These are phyloP conservation scores for Hypomyces perniciosus DNA, from an alignment of 2,329 filamentous ascomycete species.

Conservation along the genomic window DNA sequence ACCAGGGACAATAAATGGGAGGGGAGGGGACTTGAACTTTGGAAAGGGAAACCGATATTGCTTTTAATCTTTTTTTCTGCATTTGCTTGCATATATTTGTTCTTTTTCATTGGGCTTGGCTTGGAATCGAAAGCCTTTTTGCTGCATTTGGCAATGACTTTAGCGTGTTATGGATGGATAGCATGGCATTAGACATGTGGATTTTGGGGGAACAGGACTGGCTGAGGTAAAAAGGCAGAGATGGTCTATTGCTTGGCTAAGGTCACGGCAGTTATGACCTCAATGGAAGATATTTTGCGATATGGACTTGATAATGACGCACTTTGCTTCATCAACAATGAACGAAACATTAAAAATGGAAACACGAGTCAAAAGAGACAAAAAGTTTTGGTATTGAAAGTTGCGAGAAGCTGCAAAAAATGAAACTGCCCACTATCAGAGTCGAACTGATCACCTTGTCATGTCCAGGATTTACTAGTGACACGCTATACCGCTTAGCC, in stretches of 20 bases:
- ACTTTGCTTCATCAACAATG: no score
- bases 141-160: neutral
- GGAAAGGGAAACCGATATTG: no score
- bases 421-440: conserved; percentile 12
- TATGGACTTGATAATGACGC: neutral
- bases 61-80: neutral
- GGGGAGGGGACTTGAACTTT: neutral
- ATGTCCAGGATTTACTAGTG: conserved; percentile 11
- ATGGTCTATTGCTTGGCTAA: no score
- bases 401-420: neutral
- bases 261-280: no score
- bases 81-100: neutral
- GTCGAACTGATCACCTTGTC: conserved; percentile 15
- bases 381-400: neutral
- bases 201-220: no score
- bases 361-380: neutral
- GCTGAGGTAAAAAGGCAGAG: no score
- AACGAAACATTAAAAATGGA: no score
- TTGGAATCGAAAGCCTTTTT: neutral
- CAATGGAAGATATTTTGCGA: no score
- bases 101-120: neutral
- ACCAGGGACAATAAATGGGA: conserved; percentile 11
- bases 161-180: neutral
- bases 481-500: conserved; percentile 15
- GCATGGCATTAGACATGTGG: no score